Percentiles rank a stretch among this genome's conserved stretches.
Evolutionary conservation across 169 alveolate species (phyloP).

Genomic region (Plasmodium gaboni): DNA sequence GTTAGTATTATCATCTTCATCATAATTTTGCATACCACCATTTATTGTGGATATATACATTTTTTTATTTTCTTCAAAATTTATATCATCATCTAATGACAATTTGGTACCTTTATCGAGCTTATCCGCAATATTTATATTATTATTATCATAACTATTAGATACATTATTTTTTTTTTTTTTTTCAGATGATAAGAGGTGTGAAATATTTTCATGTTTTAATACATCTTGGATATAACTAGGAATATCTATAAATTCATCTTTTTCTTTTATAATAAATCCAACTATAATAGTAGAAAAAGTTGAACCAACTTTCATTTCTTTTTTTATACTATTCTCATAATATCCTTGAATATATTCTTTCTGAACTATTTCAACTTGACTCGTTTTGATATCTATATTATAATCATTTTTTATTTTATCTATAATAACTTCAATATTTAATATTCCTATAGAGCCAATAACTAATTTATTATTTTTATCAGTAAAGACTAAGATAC

Average conservation of each 20-base stretch:
- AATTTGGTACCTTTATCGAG: background rate
- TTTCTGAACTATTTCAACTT: constrained; percentile 55
- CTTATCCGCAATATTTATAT: background rate
- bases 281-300: constrained; percentile 35
- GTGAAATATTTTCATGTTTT: constrained; percentile 24
- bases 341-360: constrained; percentile 62
- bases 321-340: constrained; percentile 38
- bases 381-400: constrained; percentile 50
- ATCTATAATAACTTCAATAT: constrained; percentile 71
- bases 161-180: background rate
- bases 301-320: constrained; percentile 60
- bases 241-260: constrained; percentile 49
- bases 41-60: no score
- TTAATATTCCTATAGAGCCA: constrained; percentile 74
- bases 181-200: background rate
- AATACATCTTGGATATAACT: constrained; percentile 50
- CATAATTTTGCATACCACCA: no score
- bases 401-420: constrained; percentile 61
- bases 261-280: constrained; percentile 50
- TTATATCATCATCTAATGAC: no score
- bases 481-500: constrained; percentile 36
- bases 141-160: no score
- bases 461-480: constrained; percentile 47
- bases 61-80: no score
- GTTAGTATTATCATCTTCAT: no score